Conservation (phyloP, 352 stramenopile species). For the Phytopythium cucurbitacearum region DNA sequence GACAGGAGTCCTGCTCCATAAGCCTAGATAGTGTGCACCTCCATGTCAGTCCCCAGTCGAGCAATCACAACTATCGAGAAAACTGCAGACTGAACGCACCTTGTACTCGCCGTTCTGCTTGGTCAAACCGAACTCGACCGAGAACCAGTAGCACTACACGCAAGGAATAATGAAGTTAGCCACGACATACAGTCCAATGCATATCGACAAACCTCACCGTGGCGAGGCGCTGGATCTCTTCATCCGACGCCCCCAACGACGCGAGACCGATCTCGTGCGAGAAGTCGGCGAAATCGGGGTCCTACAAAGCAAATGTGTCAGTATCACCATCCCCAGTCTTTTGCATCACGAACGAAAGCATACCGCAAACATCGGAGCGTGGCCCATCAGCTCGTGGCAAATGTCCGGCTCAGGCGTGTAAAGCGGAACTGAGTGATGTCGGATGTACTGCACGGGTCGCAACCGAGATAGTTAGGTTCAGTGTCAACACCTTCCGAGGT, state of each 20-base stretch:
- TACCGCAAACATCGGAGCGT: constrained; percentile 96
- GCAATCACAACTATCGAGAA: neutral
- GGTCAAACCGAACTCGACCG: constrained; percentile 96
- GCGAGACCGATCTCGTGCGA: constrained; percentile 96
- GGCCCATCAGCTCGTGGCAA: constrained; percentile 95
- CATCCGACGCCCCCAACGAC: constrained; percentile 93
- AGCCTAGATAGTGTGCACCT: constrained; percentile 26
- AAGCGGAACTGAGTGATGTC: constrained; percentile 93
- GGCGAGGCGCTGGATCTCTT: constrained; percentile 93
- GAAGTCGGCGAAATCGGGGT: constrained; percentile 97
- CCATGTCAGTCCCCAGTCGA: neutral
- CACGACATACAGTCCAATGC: neutral
- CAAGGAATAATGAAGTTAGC: neutral
- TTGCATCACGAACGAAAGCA: constrained; percentile 3
- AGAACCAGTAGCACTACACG: constrained; percentile 96
- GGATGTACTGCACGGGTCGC: constrained; percentile 79
- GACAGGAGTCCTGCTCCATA: constrained; percentile 96
- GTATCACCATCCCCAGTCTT: neutral
- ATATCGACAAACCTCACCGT: constrained; percentile 34
- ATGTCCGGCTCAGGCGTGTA: constrained; percentile 99
- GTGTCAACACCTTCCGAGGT: neutral
- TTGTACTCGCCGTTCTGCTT: constrained; percentile 92
- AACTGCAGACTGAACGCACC: constrained; percentile 18
- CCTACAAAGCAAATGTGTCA: constrained; percentile 18
- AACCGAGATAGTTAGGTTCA: neutral